Evolutionary conservation across 495 filamentous ascomycete species (phyloP).

Genomic region (Penicillium turbatum): DNA sequence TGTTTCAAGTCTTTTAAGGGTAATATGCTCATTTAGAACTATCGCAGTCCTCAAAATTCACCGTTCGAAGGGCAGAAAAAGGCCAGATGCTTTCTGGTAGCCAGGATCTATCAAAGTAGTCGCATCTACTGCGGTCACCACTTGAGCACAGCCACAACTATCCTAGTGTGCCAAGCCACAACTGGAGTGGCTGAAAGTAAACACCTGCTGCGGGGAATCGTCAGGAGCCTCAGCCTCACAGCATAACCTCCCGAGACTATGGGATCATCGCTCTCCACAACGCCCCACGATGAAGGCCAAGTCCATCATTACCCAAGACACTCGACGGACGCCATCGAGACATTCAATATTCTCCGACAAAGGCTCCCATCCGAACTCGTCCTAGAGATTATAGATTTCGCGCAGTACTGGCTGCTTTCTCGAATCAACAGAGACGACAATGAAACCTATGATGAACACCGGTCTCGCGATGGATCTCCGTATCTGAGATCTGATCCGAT

Average conservation of each 20-base stretch:
- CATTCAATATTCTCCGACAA: background rate
- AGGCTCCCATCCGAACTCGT: slow-evolving; percentile 3
- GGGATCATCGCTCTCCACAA: background rate
- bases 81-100: too few species aligned
- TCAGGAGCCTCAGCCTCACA: background rate
- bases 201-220: background rate
- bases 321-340: background rate
- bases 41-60: too few species aligned
- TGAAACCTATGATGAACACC: background rate
- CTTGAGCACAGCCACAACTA: too few species aligned
- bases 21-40: too few species aligned
- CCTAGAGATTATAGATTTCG: background rate
- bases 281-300: background rate
- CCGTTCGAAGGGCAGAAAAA: too few species aligned
- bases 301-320: background rate
- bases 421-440: background rate
- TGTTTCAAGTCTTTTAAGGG: too few species aligned
- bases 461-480: background rate
- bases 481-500: slow-evolving; percentile 3
- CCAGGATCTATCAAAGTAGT: too few species aligned
- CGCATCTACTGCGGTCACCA: too few species aligned
- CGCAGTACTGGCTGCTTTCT: slow-evolving; percentile 2
- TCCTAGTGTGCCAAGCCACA: background rate
- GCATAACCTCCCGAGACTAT: background rate
- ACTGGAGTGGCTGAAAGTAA: background rate